Conservation (phyloP, 176 grass and related monocot genomes). For the Aegilops longissima region DNA sequence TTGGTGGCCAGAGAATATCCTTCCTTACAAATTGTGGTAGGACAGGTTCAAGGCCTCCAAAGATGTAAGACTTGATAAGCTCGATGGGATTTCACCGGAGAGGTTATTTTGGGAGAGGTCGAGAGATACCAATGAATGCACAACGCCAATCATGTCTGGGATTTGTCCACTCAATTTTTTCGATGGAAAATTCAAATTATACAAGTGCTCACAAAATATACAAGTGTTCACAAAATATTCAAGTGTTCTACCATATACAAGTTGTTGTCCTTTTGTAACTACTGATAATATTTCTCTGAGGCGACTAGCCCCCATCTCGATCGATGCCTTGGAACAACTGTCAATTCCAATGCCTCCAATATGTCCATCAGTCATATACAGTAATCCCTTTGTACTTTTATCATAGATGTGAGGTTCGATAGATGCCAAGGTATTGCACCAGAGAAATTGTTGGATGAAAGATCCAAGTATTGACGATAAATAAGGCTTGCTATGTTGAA, state of each 20-base stretch:
- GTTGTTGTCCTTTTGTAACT: conserved; percentile 24
- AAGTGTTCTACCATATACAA: not conserved
- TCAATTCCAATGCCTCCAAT: not conserved
- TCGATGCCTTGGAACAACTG: too few species aligned
- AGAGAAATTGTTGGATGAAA: not conserved
- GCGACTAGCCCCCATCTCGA: not conserved
- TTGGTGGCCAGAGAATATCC: conserved; percentile 20
- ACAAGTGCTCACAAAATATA: not conserved
- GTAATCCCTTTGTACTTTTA: not conserved
- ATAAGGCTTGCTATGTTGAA: not conserved
- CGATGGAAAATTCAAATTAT: conserved; percentile 40
- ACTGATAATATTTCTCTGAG: not conserved
- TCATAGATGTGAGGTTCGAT: not conserved
- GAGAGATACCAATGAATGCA: conserved; percentile 46
- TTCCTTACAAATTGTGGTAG: conserved; percentile 39
- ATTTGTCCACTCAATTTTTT: conserved; percentile 18
- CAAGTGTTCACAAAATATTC: not conserved
- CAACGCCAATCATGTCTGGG: conserved; percentile 2
- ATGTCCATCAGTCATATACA: not conserved
- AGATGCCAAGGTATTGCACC: not conserved
- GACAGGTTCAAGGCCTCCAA: conserved; percentile 36
- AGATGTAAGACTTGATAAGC: conserved; percentile 26
- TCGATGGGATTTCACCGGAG: conserved; percentile 26
- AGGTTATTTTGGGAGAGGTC: conserved; percentile 43
- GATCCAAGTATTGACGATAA: not conserved